Evolutionary conservation across 108 stramenopile genomes (phyloP), one percentile per base, ranked within the genome.

Genomic region (Nitzschia putrida): DNA sequence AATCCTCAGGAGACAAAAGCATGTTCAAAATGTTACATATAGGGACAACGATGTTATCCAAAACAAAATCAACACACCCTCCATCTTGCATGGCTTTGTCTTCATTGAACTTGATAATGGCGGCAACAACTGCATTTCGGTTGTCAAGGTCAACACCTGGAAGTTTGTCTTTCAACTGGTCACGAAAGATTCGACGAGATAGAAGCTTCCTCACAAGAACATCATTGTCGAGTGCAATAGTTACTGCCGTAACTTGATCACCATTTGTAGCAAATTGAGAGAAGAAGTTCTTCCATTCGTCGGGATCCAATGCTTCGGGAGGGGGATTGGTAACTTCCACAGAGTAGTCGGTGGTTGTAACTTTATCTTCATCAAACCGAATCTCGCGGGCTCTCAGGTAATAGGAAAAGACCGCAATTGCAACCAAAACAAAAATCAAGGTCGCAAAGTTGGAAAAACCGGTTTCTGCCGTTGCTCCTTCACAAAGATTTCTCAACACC

Each of bases 271-370:
- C 66, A 58, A 80, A 95, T 50, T 79, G 76, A 22, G 63, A 56
- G 72, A 91, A 91, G 76, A 91, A 94, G 40, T 75, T 71, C 24
- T 68, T 51, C 89, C 90, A 95, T 65, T 89, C 89, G 22, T 95
- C 86, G 8, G 86, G 79, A 72, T 91, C 85, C 40, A 51, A 56
- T 0, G 94, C 91, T 67, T 88, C 83, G 4, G 73, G 67, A 21
- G 87, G 88, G 11, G 94, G 94, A 74, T 95, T 91, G 8, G 54
- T 57, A 10, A 95, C 89, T 9, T 78, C 58, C 12, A 95, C 59
- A 34, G 81, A 78, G 71, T 95, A 95, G 75, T 95, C 94, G 0
- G 83, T 69, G 2, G 89, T 83, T 7, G 87, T 80, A 1, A 77
- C 42, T 64, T 77, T 80, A 29, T 78, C 73, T 63, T 90, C 89